A percentile compares a stretch with the other conserved stretches of the same genome.
These are phyloP conservation scores for Pythium oligandrum DNA, from an alignment of 352 stramenopile species.

Conservation along the genomic window DNA sequence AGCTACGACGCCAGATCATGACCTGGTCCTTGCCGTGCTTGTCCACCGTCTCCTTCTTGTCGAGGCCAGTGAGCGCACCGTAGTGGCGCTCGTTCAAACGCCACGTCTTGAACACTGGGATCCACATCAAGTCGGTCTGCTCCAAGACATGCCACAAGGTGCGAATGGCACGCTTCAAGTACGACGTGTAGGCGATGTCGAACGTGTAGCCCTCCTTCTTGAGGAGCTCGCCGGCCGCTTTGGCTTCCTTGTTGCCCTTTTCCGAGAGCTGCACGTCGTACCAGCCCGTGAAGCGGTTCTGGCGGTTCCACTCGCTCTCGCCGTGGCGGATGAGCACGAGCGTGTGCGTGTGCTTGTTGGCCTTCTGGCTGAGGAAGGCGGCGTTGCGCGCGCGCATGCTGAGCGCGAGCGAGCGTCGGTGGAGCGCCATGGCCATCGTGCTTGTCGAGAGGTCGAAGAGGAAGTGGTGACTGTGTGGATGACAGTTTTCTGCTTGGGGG, in stretches of 20 bases:
- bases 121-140: conserved; percentile 93
- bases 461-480: conserved; percentile 4
- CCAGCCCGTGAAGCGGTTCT: conserved; percentile 94
- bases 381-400: conserved; percentile 26
- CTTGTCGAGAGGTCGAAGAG: neutral
- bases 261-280: conserved; percentile 90
- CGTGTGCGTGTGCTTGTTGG: conserved; percentile 80
- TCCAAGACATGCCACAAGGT: conserved; percentile 93
- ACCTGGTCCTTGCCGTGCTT: conserved; percentile 92
- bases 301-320: conserved; percentile 93
- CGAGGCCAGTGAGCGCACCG: conserved; percentile 87
- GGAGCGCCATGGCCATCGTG: conserved; percentile 52
- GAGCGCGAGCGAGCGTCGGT: conserved; percentile 38
- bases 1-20: conserved; percentile 95
- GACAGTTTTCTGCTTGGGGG: conserved; percentile 26
- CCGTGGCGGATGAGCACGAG: conserved; percentile 92
- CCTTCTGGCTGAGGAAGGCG: conserved; percentile 44
- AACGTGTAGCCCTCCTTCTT: conserved; percentile 92
- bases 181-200: conserved; percentile 94
- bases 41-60: conserved; percentile 89
- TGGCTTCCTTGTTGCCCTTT: conserved; percentile 88
- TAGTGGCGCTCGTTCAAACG: conserved; percentile 91
- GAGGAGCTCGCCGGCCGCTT: conserved; percentile 86
- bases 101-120: conserved; percentile 93
- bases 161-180: conserved; percentile 93